A percentile compares a stretch with the other conserved stretches of the same genome.
Evolutionary conservation across 108 stramenopile species (phyloP).

Genomic region (Skeletonema grethae): DNA sequence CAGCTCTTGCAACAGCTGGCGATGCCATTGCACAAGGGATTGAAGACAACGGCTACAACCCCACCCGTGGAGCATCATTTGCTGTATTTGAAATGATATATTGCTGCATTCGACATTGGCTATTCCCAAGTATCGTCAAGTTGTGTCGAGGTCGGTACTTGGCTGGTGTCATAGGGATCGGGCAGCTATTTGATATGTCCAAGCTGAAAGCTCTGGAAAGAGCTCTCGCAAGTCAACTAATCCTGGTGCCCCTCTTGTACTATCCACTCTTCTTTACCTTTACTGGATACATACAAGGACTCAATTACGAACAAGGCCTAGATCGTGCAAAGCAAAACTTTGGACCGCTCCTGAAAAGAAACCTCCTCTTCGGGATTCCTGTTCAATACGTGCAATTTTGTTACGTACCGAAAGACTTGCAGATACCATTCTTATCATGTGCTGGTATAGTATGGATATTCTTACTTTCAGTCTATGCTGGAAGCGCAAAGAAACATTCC

Average conservation of each 20-base stretch:
- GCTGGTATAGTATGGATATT: slow-evolving; percentile 71
- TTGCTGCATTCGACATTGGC: slow-evolving; percentile 57
- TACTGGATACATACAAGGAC: slow-evolving; percentile 56
- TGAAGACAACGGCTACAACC: slow-evolving; percentile 53
- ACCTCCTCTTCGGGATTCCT: slow-evolving; percentile 77
- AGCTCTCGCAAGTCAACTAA: slow-evolving; percentile 66
- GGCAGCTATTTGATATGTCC: slow-evolving; percentile 3
- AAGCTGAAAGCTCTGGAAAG: slow-evolving; percentile 44
- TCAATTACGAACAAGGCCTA: slow-evolving; percentile 40
- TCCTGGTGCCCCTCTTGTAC: slow-evolving; percentile 78
- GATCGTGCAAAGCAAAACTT: slow-evolving; percentile 63
- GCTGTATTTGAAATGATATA: slow-evolving; percentile 68
- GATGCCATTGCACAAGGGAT: slow-evolving; percentile 65
- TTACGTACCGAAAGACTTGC: slow-evolving; percentile 63
- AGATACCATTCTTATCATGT: slow-evolving; percentile 70
- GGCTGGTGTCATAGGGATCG: slow-evolving; percentile 25
- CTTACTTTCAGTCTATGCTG: slow-evolving; percentile 58
- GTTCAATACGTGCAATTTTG: slow-evolving; percentile 75
- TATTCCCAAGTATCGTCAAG: slow-evolving; percentile 63
- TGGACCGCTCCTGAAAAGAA: slow-evolving; percentile 71
- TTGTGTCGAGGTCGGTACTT: slow-evolving; percentile 59
- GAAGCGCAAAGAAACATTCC: slow-evolving; percentile 51
- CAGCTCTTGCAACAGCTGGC: slow-evolving; percentile 53
- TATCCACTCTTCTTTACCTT: slow-evolving; percentile 72
- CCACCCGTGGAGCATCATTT: slow-evolving; percentile 58